Base-by-base conservation (phyloP, 164 flowering plant species). In the Dillenia turbinata region DNA sequence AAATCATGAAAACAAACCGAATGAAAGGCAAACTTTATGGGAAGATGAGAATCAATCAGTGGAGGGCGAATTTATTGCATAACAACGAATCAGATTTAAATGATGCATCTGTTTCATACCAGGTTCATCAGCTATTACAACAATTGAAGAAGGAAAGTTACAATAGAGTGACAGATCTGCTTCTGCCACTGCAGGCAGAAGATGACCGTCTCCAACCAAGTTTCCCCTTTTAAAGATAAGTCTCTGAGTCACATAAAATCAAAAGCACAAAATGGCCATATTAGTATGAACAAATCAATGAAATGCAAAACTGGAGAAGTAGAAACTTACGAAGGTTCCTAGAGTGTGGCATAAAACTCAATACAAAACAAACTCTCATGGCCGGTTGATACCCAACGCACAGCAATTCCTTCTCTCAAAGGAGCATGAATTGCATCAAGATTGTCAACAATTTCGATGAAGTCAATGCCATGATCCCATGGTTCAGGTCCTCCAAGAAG, bases 401-500 rank as follows among this genome's bases (percentile, higher is more conserved):
- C 81, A 64, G 66, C 56, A 68, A 70, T 57, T 44, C 74, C 85
- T 69, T 77, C 79, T 61, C 79, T 54, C 9, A 48, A 59, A 46
- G 12, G 62, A 60, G 24, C 54, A 52, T 65, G 52, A 47, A 75
- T 66, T 68, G 81, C 77, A 69, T 75, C 70, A 40, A 81, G 69
- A 64, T 69, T 67, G 50, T 84, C 84, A 43, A 82, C 80, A 64
- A 66, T 70, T 63, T 90, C 87, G 72, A 80, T 44, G 65, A 73
- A 83, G 26, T 81, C 82, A 66, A 84, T 86, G 68, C 73, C 85
- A 62, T 72, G 70, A 11, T 65, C 85, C 97, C 98, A 90, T 53
- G 44, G 75, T 69, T 86, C 86, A 61, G 98, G 98, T 65, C 98
- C 98, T 59, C 97, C 98, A 54, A n/a, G n/a, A n/a, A n/a, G n/a